Conservation (phyloP, 306 rosid genomes). For the Medicago lupulina region DNA sequence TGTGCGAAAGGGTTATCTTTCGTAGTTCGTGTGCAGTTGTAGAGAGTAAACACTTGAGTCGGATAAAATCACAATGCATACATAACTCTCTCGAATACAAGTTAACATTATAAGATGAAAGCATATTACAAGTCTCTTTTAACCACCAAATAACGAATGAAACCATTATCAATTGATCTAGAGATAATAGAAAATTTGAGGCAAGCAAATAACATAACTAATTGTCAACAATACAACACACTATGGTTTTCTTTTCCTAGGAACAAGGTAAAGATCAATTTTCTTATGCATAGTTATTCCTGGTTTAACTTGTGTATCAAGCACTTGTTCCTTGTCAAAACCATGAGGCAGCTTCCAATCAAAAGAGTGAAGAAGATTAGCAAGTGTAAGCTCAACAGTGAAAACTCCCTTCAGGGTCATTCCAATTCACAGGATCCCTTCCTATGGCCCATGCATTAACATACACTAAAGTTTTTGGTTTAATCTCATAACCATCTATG, state of each 20-base stretch:
- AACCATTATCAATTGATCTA: not conserved
- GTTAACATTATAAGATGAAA: too few relatives aligned
- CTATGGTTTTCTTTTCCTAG: not conserved
- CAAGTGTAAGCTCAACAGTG: conserved; percentile 38
- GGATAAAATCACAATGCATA: too few relatives aligned
- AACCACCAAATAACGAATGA: too few relatives aligned
- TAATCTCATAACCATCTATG: conserved; percentile 44
- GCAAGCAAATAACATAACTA: not conserved
- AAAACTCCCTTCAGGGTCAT: too few relatives aligned
- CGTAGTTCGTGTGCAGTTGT: too few relatives aligned
- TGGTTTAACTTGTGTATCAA: conserved; percentile 40
- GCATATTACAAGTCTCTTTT: too few relatives aligned
- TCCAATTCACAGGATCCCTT: too few relatives aligned
- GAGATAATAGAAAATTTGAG: not conserved
- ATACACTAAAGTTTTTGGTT: too few relatives aligned
- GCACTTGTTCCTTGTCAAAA: conserved; percentile 15
- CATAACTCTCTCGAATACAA: too few relatives aligned
- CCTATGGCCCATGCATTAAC: too few relatives aligned
- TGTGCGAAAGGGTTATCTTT: too few relatives aligned
- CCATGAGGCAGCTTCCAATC: conserved; percentile 44
- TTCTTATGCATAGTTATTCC: conserved; percentile 51
- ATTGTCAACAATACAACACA: not conserved
- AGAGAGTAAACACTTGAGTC: too few relatives aligned
- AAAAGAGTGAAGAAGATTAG: conserved; percentile 46
- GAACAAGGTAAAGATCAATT: conserved; percentile 37